These are phyloP conservation scores for Cystobasidiaceae sp. DNA, from an alignment of 1,284 basidiomycete genomes.

Conservation along the genomic window DNA sequence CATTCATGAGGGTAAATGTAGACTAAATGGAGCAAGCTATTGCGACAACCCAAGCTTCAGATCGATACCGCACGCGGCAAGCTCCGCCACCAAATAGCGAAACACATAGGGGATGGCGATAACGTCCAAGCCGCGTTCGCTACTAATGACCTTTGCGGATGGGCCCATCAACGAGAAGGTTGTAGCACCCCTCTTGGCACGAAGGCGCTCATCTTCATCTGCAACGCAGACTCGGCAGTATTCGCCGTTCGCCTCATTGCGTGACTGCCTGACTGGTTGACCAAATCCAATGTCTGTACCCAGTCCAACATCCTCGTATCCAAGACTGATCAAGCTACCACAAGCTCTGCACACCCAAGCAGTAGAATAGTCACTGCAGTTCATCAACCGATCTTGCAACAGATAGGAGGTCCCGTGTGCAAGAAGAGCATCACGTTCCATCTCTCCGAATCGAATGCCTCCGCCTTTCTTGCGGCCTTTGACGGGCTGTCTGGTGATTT, in stretches of 20 bases:
- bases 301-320: slow-evolving; percentile 76
- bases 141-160: slow-evolving; percentile 11
- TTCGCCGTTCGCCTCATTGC: slow-evolving; percentile 65
- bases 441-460: slow-evolving; percentile 99
- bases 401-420: slow-evolving; percentile 98
- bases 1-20: too few relatives aligned
- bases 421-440: slow-evolving; percentile 98
- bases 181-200: slow-evolving; percentile 42
- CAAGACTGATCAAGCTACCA: slow-evolving; percentile 89
- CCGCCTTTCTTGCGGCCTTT: slow-evolving; percentile 97
- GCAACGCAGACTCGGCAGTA: slow-evolving; percentile 86
- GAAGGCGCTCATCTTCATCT: slow-evolving; percentile 61
- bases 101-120: slow-evolving; percentile 95
- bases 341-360: slow-evolving; percentile 97
- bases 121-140: slow-evolving; percentile 75
- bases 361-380: slow-evolving; percentile 98
- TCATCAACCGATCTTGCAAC: slow-evolving; percentile 97
- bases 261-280: slow-evolving; percentile 51
- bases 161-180: slow-evolving; percentile 53
- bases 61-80: slow-evolving; percentile 57
- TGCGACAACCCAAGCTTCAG: slow-evolving; percentile 44
- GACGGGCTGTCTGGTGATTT: slow-evolving; percentile 91
- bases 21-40: too few relatives aligned
- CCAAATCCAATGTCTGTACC: slow-evolving; percentile 54
- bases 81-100: slow-evolving; percentile 64